A percentile compares a stretch with the other conserved stretches of the same genome.
These are phyloP conservation scores for Yamadazyma takamatsuzukensis DNA, from an alignment of 805 yeast genomes.

Conservation along the genomic window DNA sequence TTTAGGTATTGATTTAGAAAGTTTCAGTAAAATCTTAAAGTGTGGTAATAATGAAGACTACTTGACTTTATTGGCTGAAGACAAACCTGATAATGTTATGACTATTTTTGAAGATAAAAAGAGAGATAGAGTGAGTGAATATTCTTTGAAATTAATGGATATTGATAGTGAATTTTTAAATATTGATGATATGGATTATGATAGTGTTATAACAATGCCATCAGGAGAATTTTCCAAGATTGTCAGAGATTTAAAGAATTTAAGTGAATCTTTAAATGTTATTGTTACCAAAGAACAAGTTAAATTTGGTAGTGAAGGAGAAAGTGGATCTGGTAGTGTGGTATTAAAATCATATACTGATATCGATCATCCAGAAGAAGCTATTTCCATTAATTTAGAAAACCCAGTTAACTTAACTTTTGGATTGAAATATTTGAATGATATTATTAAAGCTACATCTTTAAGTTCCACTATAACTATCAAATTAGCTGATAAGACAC, in stretches of 20 bases:
- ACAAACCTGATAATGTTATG: slow-evolving; percentile 72
- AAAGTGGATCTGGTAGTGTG: slow-evolving; percentile 82
- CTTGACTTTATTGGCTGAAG: slow-evolving; percentile 86
- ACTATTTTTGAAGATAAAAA: slow-evolving; percentile 87
- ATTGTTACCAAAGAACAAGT: slow-evolving; percentile 89
- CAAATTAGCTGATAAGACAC: slow-evolving; percentile 85
- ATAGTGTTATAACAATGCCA: slow-evolving; percentile 83
- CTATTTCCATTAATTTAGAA: slow-evolving; percentile 71
- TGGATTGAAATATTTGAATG: slow-evolving; percentile 86
- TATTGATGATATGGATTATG: slow-evolving; percentile 91
- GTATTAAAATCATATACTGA: slow-evolving; percentile 81
- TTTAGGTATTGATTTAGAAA: slow-evolving; percentile 83
- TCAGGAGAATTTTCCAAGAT: slow-evolving; percentile 83
- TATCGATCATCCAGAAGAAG: slow-evolving; percentile 73
- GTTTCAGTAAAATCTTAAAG: slow-evolving; percentile 83
- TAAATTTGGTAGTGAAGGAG: slow-evolving; percentile 87
- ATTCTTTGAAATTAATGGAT: slow-evolving; percentile 88
- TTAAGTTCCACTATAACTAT: slow-evolving; percentile 75
- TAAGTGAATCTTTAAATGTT: slow-evolving; percentile 84
- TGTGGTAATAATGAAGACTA: slow-evolving; percentile 90
- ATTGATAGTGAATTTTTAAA: slow-evolving; percentile 92
- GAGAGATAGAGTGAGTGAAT: slow-evolving; percentile 90
- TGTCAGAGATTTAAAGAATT: slow-evolving; percentile 79
- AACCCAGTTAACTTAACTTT: slow-evolving; percentile 87
- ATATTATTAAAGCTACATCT: slow-evolving; percentile 87